Evolutionary conservation across 2,329 filamentous ascomycete genomes (phyloP).

Genomic region (Aspergillus ochraceus): DNA sequence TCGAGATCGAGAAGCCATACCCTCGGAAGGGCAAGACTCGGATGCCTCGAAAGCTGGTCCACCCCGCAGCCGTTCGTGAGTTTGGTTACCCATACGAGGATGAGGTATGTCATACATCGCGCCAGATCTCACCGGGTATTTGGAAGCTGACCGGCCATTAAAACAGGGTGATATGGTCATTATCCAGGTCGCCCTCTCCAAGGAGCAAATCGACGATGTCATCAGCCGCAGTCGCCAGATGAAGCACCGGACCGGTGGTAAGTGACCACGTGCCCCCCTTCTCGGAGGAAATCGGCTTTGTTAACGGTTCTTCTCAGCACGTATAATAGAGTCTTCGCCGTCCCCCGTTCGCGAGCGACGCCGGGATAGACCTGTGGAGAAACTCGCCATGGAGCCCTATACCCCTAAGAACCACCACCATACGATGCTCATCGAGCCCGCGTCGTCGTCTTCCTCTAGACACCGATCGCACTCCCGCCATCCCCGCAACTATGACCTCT

Average conservation of each 20-base stretch:
- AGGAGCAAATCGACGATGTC: slow-evolving; percentile 88
- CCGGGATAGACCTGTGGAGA: slow-evolving; percentile 24
- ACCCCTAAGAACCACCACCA: slow-evolving; percentile 30
- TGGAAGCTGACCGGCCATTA: slow-evolving; percentile 7
- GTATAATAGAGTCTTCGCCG: slow-evolving; percentile 22
- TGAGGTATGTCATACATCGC: slow-evolving; percentile 61
- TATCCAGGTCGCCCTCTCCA: slow-evolving; percentile 79
- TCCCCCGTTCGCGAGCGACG: slow-evolving; percentile 26
- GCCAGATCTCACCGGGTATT: not conserved
- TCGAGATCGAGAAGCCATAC: slow-evolving; percentile 51
- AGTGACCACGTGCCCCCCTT: slow-evolving; percentile 15
- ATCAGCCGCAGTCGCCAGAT: slow-evolving; percentile 75
- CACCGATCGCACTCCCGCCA: slow-evolving; percentile 26
- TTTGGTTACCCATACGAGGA: slow-evolving; percentile 83
- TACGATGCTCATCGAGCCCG: slow-evolving; percentile 35
- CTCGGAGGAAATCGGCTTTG: not conserved
- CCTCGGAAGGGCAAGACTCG: slow-evolving; percentile 86
- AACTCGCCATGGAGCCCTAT: slow-evolving; percentile 28
- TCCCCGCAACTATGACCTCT: slow-evolving; percentile 27
- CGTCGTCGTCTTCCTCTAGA: slow-evolving; percentile 20
- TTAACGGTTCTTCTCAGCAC: slow-evolving; percentile 13
- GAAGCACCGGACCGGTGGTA: slow-evolving; percentile 34
- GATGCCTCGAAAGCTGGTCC: slow-evolving; percentile 78
- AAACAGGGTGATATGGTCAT: slow-evolving; percentile 74
- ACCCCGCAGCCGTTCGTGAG: slow-evolving; percentile 77